These are phyloP conservation scores for Choanephora cucurbitarum DNA, from an alignment of 371 early-diverging fungal species.

Conservation along the genomic window DNA sequence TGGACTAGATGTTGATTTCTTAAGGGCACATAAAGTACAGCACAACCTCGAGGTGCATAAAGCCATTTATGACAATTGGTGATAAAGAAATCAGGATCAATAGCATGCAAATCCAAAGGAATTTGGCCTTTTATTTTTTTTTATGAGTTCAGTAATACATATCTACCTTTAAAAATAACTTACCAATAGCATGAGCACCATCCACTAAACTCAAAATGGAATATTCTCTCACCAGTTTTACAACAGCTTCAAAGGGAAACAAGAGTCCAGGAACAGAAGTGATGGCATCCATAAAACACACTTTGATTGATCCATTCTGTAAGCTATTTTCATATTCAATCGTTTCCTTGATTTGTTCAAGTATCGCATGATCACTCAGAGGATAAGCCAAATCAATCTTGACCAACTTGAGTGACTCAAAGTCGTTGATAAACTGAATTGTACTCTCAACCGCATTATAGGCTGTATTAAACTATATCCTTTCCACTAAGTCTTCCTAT, in stretches of 20 bases:
- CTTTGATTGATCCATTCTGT: conserved; percentile 36
- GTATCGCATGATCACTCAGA: conserved; percentile 30
- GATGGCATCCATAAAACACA: conserved; percentile 63
- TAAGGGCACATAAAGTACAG: conserved; percentile 58
- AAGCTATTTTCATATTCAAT: conserved; percentile 37
- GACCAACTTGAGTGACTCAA: conserved; percentile 32
- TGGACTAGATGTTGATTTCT: conserved; percentile 54
- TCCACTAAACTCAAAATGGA: conserved; percentile 66
- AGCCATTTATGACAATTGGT: conserved; percentile 81
- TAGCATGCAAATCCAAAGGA: conserved; percentile 52
- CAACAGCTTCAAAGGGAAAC: conserved; percentile 63
- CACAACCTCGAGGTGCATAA: conserved; percentile 61
- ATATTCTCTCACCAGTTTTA: conserved; percentile 46
- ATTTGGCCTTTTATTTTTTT: conserved; percentile 52
- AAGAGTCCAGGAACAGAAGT: conserved; percentile 55
- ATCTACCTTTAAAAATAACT: background rate
- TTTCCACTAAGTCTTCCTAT: too few relatives aligned
- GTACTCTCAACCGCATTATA: conserved; percentile 51
- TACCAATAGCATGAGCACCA: conserved; percentile 72
- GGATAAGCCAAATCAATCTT: conserved; percentile 34
- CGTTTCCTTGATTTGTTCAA: conserved; percentile 28
- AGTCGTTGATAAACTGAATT: conserved; percentile 36
- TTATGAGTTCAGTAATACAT: background rate
- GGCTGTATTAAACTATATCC: conserved; percentile 41
- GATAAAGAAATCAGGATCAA: conserved; percentile 69